phyloP scores from a whole-genome alignment of 768 basidiomycete species.

The Pisolithus microcarpus region DNA sequence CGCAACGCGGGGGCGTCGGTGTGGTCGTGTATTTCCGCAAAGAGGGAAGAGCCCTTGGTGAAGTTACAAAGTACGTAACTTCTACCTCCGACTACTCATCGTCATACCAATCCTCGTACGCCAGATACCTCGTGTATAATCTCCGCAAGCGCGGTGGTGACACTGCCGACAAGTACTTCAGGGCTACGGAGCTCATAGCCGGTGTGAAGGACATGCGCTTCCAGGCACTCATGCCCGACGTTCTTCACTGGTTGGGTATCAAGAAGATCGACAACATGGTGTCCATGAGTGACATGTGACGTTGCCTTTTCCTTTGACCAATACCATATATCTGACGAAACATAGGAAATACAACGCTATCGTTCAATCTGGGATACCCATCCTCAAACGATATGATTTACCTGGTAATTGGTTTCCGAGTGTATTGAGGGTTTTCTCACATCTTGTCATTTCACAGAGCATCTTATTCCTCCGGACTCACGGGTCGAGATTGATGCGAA shows the following conservation, averaged over 20 bases:
- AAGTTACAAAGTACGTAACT: slow-evolving; percentile 73
- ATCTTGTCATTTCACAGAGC: slow-evolving; percentile 35
- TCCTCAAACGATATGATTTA: slow-evolving; percentile 77
- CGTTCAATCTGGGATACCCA: slow-evolving; percentile 79
- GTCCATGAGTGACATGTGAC: slow-evolving; percentile 84
- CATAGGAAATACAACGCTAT: slow-evolving; percentile 91
- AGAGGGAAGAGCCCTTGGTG: slow-evolving; percentile 88
- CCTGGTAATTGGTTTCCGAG: slow-evolving; percentile 42
- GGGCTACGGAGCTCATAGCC: slow-evolving; percentile 86
- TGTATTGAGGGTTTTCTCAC: background rate
- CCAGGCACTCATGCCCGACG: slow-evolving; percentile 92
- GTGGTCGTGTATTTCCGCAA: slow-evolving; percentile 93
- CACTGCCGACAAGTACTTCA: slow-evolving; percentile 89
- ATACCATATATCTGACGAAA: background rate
- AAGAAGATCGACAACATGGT: slow-evolving; percentile 86
- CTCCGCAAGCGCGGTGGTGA: slow-evolving; percentile 92
- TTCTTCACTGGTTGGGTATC: slow-evolving; percentile 92
- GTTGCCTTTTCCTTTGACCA: slow-evolving; percentile 21
- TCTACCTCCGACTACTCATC: background rate
- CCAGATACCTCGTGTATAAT: slow-evolving; percentile 90
- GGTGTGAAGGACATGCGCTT: slow-evolving; percentile 97
- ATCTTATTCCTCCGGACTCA: slow-evolving; percentile 85
- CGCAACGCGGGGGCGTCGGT: slow-evolving; percentile 82
- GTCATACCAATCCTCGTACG: background rate
- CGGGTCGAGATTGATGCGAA: slow-evolving; percentile 96